Base-by-base conservation (phyloP, 2,329 filamentous ascomycete genomes). In the Knufia petricola region DNA sequence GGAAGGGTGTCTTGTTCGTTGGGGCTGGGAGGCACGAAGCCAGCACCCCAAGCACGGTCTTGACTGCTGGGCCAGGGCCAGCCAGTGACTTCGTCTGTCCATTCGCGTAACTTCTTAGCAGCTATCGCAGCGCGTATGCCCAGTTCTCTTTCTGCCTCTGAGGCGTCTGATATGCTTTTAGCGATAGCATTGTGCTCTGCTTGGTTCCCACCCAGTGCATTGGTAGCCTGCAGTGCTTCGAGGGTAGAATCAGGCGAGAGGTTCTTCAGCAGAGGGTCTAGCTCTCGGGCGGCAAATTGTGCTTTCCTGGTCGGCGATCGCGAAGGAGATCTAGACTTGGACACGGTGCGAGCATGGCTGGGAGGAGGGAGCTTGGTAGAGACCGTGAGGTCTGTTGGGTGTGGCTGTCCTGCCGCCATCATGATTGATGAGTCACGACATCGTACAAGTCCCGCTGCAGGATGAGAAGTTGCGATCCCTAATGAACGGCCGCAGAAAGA, bases 61-160 rank as follows among this genome's bases (percentile, higher is more conserved):
- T 54, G 50, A 34, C 60, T 60, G 37, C 58, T 72, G 0, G 73
- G 67, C 79, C 79, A 83, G 17, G 66, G 62, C 79, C 79, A 83
- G 51, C 69, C 63, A 50, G 74, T 70, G 31, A 82, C 63, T 61
- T 83, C 79, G 28, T 67, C 65, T 52, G 73, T 70, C 79, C 79
- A 82, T 55, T 71, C 65, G 55, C 73, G 70, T 52, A 82, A 61
- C 50, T 76, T 74, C 58, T 81, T 71, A 23, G 76, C 77, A 21
- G 74, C 74, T 58, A 76, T 67, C 23, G 78, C 78, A 21, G 79
- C 78, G 53, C 76, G 71, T 46, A 74, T 71, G 6, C 77, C 79
- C 52, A 81, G 64, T 24, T 76, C 75, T 55, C 77, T 69, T 62
- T 82, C 77, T 9, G 74, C 69, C 1, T 69, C 63, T 2, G 77